phyloP scores from a whole-genome alignment of 2,329 filamentous ascomycete genomes.

The Botryotinia calthae region DNA sequence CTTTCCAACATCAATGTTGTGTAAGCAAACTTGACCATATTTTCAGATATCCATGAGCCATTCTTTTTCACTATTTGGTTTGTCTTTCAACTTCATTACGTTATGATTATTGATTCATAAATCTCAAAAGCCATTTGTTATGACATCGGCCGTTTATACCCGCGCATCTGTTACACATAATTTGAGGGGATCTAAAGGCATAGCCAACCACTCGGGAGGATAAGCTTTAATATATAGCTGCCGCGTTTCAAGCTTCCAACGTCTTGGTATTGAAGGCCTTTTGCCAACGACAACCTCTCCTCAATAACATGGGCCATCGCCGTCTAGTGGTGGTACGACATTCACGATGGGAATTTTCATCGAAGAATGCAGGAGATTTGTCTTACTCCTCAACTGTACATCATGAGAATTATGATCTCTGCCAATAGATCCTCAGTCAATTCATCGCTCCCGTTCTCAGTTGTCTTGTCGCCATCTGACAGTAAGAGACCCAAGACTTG shows the following conservation, averaged over 20 bases:
- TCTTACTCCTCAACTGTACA: not conserved
- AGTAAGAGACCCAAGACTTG: not conserved
- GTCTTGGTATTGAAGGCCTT: not conserved
- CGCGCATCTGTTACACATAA: constrained; percentile 1
- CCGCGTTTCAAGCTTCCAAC: not conserved
- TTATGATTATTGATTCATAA: not conserved
- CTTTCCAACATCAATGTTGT: constrained; percentile 10
- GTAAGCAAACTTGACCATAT: constrained; percentile 9
- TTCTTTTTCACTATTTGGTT: not conserved
- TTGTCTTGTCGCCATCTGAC: not conserved
- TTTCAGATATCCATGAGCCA: not conserved
- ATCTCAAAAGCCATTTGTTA: not conserved
- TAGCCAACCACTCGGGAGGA: not conserved
- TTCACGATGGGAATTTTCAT: not conserved
- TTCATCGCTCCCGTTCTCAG: not conserved
- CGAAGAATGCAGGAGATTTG: not conserved
- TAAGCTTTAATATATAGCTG: not conserved
- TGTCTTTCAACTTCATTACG: constrained; percentile 1
- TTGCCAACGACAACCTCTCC: not conserved
- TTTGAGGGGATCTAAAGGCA: not conserved
- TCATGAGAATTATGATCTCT: not conserved
- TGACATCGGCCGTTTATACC: not conserved
- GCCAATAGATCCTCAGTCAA: not conserved
- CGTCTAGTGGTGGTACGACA: not conserved
- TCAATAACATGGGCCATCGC: not conserved